phyloP scores from a whole-genome alignment of 2,329 filamentous ascomycete genomes.

The Fusarium newnesense region DNA sequence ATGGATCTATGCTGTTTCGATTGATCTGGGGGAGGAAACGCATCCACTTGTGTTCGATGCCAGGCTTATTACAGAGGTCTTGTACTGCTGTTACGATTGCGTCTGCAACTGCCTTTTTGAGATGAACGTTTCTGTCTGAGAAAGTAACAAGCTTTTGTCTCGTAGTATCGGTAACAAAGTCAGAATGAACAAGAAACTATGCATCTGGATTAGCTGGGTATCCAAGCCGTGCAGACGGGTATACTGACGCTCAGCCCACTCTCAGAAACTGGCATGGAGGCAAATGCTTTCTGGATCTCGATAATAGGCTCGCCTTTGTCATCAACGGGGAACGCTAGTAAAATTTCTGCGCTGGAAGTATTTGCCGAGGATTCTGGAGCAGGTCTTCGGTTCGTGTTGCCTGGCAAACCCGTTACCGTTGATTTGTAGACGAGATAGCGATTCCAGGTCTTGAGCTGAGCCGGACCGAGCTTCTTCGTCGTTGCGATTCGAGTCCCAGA shows the following conservation, averaged over 20 bases:
- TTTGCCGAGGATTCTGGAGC: accelerated
- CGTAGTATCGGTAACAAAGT: background rate
- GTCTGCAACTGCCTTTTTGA: background rate
- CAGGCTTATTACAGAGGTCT: background rate
- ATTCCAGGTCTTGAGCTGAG: background rate
- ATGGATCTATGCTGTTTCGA: background rate
- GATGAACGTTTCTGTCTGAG: background rate
- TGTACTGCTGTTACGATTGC: background rate
- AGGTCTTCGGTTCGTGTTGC: background rate
- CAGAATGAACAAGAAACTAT: background rate
- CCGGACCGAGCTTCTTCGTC: background rate
- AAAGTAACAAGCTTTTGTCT: accelerated
- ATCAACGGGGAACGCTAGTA: background rate
- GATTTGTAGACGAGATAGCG: background rate
- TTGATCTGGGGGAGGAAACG: background rate
- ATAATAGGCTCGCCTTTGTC: background rate
- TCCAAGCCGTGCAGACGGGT: accelerated
- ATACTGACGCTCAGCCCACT: background rate
- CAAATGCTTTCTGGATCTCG: background rate
- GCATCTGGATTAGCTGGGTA: background rate
- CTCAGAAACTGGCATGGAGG: background rate
- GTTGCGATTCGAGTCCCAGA: background rate
- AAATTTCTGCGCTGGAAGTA: background rate
- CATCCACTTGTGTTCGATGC: background rate
- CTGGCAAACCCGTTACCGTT: background rate